Evolutionary conservation across 2,329 filamentous ascomycete species (phyloP).

Genomic region (Rugonectria rugulosa): DNA sequence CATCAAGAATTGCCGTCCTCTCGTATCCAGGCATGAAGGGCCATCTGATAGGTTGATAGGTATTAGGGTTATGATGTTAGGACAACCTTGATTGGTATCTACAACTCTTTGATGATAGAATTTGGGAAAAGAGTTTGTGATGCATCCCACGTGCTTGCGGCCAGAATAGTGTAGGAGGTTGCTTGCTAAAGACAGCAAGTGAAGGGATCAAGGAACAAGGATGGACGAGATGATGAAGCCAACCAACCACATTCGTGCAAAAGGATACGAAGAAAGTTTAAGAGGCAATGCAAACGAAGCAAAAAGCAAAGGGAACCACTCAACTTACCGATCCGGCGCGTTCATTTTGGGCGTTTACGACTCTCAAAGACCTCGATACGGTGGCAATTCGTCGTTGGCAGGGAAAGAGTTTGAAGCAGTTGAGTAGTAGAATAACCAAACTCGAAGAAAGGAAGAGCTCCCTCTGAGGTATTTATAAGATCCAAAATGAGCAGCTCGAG

Average conservation of each 20-base stretch:
- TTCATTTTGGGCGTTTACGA: conserved; percentile 53
- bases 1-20: too few species aligned
- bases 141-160: too few species aligned
- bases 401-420: not conserved
- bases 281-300: not conserved
- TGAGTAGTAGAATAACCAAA: not conserved
- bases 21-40: too few species aligned
- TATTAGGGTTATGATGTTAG: not conserved
- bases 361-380: not conserved
- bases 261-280: not conserved
- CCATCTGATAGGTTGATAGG: not conserved
- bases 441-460: not conserved
- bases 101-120: not conserved
- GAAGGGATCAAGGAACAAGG: not conserved
- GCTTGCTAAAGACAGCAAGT: not conserved
- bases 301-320: not conserved
- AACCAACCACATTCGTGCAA: not conserved
- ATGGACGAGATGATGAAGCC: not conserved
- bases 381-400: not conserved
- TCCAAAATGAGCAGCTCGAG: conserved; percentile 23
- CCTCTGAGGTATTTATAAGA: conserved; percentile 3
- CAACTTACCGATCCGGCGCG: conserved; percentile 62
- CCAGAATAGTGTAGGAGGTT: too few species aligned
- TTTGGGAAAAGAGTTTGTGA: not conserved
- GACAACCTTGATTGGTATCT: not conserved